Evolutionary conservation across 176 grass and related monocot species (phyloP).

Genomic region (Oryza meridionalis): DNA sequence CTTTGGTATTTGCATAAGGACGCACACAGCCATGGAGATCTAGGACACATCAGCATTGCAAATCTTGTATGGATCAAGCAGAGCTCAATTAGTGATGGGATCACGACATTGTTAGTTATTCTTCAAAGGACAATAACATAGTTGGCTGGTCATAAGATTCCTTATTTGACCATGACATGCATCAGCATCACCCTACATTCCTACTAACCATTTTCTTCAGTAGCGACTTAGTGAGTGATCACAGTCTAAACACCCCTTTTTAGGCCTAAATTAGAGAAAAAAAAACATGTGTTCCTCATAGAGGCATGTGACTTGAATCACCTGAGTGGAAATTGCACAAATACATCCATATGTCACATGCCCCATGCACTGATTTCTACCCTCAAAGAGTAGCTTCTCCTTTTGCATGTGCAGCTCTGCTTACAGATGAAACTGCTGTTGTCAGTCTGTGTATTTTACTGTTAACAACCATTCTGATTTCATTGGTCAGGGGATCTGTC

Average conservation of each 20-base stretch:
- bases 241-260: constrained; percentile 27
- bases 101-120: constrained; percentile 15
- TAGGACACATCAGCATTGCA: not conserved
- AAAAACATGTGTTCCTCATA: constrained; percentile 17
- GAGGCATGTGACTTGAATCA: constrained; percentile 32
- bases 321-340: constrained; percentile 36
- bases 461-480: not conserved
- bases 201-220: not conserved
- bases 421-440: not conserved
- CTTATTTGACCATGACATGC: constrained; percentile 38
- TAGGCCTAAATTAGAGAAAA: constrained; percentile 6
- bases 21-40: not conserved
- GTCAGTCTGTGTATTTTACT: not conserved
- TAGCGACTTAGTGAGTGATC: not conserved
- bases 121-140: constrained; percentile 28
- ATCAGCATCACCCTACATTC: not conserved
- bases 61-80: not conserved
- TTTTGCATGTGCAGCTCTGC: constrained; percentile 30
- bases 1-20: not conserved
- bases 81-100: not conserved
- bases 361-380: not conserved
- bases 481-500: not conserved
- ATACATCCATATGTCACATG: constrained; percentile 40
- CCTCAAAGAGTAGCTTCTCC: constrained; percentile 14
- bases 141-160: constrained; percentile 45